Base-by-base conservation (phyloP, 2,329 filamentous ascomycete genomes). In the Xylariaceae sp. region DNA sequence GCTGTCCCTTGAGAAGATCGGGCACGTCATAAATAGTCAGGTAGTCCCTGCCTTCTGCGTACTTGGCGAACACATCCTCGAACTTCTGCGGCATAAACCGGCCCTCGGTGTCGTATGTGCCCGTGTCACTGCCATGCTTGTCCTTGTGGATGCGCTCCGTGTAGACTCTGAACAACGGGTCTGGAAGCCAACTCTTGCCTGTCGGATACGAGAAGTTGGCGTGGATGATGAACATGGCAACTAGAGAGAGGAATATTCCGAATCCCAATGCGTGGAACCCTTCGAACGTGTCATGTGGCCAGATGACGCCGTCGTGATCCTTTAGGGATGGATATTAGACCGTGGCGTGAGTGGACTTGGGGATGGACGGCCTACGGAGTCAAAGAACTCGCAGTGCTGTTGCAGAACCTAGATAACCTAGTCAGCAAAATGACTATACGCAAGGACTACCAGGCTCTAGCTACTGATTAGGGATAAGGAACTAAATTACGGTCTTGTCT, bases 361-460 rank as follows among this genome's bases (percentile, higher is more conserved):
- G n/a, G n/a, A n/a, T n/a, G 63, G 16, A 14, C 9, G 26, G 24
- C 64, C 17, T 56, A 66, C 64, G 16, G 28, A 39, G 66, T 84
- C 82, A 62, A 80, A 85, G 73, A 81, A 84, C 19, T 72, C 71
- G 63, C 76, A 75, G 66, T 84, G 82, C 63, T 84, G 81, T 64
- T 82, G 79, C 3, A 84, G 73, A 11, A 82, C 76, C 67, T 39
- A 14, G 14, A 14, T 6, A 11, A 6, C 36, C 14, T 6, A 39
- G 28, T 31, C 36, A 21, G 36, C 14, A 16, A n/a, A 17, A 21
- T 12, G 14, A n/a, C n/a, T n/a, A n/a, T n/a, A n/a, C n/a, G n/a
- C n/a, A n/a, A n/a, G n/a, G n/a, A n/a, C n/a, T n/a, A n/a, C 36
- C 36, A 12, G 16, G 6, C 16, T 39, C 36, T n/a, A 17, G 16